Evolutionary conservation across 2,329 filamentous ascomycete species (phyloP).

Genomic region (Talaromyces verruculosus): DNA sequence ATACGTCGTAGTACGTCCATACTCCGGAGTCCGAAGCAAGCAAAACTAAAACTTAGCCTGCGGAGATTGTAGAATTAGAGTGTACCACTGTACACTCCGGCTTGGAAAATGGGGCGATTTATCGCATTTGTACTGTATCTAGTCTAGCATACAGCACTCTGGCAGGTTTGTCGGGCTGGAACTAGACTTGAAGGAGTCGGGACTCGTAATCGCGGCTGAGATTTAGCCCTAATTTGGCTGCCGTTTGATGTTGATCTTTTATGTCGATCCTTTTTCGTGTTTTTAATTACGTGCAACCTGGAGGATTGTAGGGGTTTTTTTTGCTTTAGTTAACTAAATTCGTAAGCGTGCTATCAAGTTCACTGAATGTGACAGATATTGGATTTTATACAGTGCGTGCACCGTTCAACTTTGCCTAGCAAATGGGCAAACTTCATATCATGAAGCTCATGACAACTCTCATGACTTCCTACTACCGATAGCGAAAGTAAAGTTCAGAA

Average conservation of each 20-base stretch:
- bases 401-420: background rate
- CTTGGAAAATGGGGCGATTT: background rate
- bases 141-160: background rate
- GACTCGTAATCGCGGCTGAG: conserved; percentile 3
- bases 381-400: background rate
- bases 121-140: background rate
- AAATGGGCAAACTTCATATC: background rate
- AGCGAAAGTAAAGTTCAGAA: background rate
- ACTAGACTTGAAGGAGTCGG: background rate
- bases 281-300: background rate
- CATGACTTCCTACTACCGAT: background rate
- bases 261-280: background rate
- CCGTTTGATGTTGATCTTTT: background rate
- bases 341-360: background rate
- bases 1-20: background rate
- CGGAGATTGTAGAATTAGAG: background rate
- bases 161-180: background rate
- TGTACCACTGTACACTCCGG: background rate
- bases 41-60: background rate
- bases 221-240: background rate
- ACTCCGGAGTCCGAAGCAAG: conserved; percentile 1
- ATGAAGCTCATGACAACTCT: background rate
- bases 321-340: too few species aligned
- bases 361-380: background rate
- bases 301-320: too few species aligned